Evolutionary conservation across 2,329 filamentous ascomycete genomes (phyloP).

Genomic region (Zalaria sp.): DNA sequence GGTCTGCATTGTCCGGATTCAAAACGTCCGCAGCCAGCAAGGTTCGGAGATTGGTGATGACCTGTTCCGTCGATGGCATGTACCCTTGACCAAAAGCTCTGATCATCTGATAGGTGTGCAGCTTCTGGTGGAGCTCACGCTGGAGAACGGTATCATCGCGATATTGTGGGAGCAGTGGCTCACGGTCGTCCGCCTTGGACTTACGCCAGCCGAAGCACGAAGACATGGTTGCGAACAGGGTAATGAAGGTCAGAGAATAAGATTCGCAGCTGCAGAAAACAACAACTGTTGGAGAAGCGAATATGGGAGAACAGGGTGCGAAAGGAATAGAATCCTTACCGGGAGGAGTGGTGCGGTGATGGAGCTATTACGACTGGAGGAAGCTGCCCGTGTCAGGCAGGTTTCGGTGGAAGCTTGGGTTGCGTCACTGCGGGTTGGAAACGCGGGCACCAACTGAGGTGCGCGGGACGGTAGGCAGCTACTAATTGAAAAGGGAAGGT

Average conservation of each 20-base stretch:
- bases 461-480: too few species aligned
- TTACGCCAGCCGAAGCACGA: constrained; percentile 51
- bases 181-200: constrained; percentile 43
- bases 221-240: constrained; percentile 28
- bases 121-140: constrained; percentile 67
- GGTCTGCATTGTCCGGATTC: constrained; percentile 57
- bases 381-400: too few species aligned
- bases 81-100: constrained; percentile 69
- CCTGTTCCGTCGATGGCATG: constrained; percentile 84
- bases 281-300: not conserved
- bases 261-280: not conserved
- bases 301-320: not conserved
- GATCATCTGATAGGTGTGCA: constrained; percentile 87
- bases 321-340: too few species aligned
- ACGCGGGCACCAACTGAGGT: too few species aligned
- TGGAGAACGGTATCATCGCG: constrained; percentile 68
- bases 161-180: constrained; percentile 73
- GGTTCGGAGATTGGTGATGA: constrained; percentile 64
- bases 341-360: too few species aligned
- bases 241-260: not conserved
- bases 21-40: constrained; percentile 65
- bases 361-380: too few species aligned
- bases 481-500: too few species aligned
- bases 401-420: too few species aligned
- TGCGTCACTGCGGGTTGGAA: too few species aligned